Evolutionary conservation across 257 asterid genomes (phyloP), one percentile per base, ranked within the genome.

Genomic region (Jaltomata sinuosa): DNA sequence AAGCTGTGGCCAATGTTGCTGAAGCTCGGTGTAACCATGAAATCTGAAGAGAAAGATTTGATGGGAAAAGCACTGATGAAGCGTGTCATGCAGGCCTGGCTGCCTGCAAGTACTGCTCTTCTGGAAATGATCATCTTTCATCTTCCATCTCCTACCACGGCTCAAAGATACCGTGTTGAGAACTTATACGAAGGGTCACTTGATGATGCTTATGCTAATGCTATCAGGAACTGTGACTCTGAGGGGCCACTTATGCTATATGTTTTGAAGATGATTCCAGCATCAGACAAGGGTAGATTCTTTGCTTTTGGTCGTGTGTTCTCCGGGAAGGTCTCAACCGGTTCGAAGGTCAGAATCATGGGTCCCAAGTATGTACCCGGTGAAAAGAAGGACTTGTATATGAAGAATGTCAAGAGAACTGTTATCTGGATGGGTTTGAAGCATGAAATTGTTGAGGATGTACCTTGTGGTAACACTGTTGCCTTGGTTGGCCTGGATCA

Each of bases 211-310:
- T 88, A 88, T 86, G 91, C 91, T 12, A 88, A 40, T 80, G 91
- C 91, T 4, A 85, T 89, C 77, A 89, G 91, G 83, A 89, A 89
- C 86, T 89, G 91, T 84, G 88, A 89, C 62, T 89, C 91, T 18
- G 87, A 85, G 1, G 91, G 90, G 0, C 91, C 89, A 15, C 89
- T 89, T 21, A 87, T 89, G 89, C 85, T 89, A 11, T 89, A 89
- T 50, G 91, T 88, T 9, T 89, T 88, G 12, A 89, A 89, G 88
- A 89, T 89, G 91, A 89, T 89, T 87, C 91, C 91, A 25, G 91
- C 88, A 32, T 87, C 87, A 55, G 89, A 89, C 4, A 89, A 86
- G 31, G 91, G 88, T 18, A 79, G 89, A 18, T 89, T 89, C 86
- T 89, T 80, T 83, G 91, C 91, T 42, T 85, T 89, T 81, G 91